phyloP scores from a whole-genome alignment of 768 basidiomycete genomes.

The Nevesoporus exiguus region DNA sequence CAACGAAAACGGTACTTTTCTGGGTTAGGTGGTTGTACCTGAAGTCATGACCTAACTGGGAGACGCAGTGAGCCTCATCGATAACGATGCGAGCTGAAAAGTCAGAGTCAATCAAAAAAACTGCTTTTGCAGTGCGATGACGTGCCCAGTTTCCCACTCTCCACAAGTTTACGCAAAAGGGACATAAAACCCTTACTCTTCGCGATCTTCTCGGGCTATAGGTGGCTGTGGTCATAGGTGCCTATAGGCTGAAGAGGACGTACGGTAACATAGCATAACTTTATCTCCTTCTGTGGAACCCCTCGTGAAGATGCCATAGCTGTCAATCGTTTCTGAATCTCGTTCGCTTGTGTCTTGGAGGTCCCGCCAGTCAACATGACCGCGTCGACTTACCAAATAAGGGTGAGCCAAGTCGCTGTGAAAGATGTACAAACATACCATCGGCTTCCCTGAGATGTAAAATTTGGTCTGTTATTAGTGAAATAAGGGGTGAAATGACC shows the following conservation, averaged over 20 bases:
- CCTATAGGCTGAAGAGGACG: conserved; percentile 14
- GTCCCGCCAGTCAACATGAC: conserved; percentile 77
- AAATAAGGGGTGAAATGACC: conserved; percentile 80
- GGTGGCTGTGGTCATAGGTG: not conserved
- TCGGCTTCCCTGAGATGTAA: conserved; percentile 66
- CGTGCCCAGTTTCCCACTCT: conserved; percentile 57
- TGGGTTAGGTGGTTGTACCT: conserved; percentile 42
- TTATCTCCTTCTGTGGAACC: conserved; percentile 46
- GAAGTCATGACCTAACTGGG: conserved; percentile 81
- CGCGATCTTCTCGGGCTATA: conserved; percentile 84
- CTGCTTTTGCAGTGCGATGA: not conserved
- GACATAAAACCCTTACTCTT: conserved; percentile 68
- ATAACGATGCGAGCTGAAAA: conserved; percentile 76
- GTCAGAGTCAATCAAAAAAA: not conserved
- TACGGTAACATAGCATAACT: conserved; percentile 84
- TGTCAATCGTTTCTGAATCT: conserved; percentile 47
- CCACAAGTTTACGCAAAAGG: conserved; percentile 63
- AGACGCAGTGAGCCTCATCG: conserved; percentile 86
- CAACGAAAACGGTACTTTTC: not conserved
- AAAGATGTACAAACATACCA: conserved; percentile 37
- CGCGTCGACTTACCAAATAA: conserved; percentile 50
- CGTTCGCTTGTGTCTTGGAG: conserved; percentile 45
- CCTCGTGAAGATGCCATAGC: conserved; percentile 41
- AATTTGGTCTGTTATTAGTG: conserved; percentile 80
- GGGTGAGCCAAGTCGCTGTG: not conserved